Evolutionary conservation across 202 grass and related monocot genomes (phyloP), one percentile per base, ranked within the genome.

Genomic region (Panicum virgatum): DNA sequence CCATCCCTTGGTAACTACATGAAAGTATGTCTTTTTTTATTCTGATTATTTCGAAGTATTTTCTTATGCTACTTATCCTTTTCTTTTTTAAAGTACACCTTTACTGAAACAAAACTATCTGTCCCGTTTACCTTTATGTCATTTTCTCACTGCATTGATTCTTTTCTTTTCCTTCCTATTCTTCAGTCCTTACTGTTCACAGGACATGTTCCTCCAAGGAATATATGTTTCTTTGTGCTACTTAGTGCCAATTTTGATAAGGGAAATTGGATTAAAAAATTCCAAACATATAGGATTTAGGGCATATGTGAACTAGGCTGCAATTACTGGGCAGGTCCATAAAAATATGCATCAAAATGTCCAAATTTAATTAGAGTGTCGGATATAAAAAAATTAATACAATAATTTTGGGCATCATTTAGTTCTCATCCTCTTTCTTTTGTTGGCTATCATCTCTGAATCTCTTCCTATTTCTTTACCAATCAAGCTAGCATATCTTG

Each of bases 1-100:
- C 82, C 90, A 64, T 89, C 80, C 83, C 92, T 98, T 53, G 88
- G 92, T 84, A 93, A 80, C 81, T 93, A 98, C 86, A 91, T 98
- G 88, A 98, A 98, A 92, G 95, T 97, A 97, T 62, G 69, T 5
- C 53, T 56, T 39, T 84, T 68, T 89, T 80, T 59, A 66, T 9
- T 50, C n/a, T 12, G 11, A 44, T 44, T 80, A 81, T 77, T 51
- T 78, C 1, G 3, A 48, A 29, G 8, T 34, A 40, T 2, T 22
- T 76, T 32, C 23, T 65, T 57, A 47, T 13, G 8, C 27, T 45
- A 75, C 34, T 29, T 47, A 25, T 72, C 27, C 13, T 37, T 15
- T 13, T 71, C 10, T 56, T 62, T 52, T 12, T 13, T 82, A 6
- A 47, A 62, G 7, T 11, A 59, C 14, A 20, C 38, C 62, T 84